Evolutionary conservation across 768 basidiomycete species (phyloP), one percentile per base, ranked within the genome.

Genomic region (Mycena vitilis): DNA sequence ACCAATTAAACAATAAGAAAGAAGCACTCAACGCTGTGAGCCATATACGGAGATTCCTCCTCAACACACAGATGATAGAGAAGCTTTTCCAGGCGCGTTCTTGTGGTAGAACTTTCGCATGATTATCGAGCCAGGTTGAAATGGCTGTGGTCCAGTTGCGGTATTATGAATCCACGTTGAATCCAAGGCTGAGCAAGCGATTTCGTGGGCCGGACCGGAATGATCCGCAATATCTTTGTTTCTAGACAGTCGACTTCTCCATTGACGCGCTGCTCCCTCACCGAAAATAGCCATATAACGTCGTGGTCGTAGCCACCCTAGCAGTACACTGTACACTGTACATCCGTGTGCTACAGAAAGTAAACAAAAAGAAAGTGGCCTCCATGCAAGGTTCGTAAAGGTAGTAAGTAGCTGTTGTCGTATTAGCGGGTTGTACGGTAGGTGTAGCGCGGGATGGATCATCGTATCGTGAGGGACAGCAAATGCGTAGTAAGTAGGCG

Each of bases 261-360:
- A 30, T 30, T 30, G 30, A 30, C 30, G 5, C 30, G 30, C 2
- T 30, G 3, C 30, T 30, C 30, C 30, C 2, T 40, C 22, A 22
- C 55, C 5, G 38, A 25, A 22, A n/a, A 36, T 4, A 23, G 23
- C 8, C 22, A 56, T 56, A 56, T 38, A 58, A 11, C 18, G 22
- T 8, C 16, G 60, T 38, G 23, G 40, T 20, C 23, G 56, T 45
- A 42, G 53, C 36, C 48, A 25, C 23, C 38, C 34, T 65, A 40
- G 44, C 59, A 44, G 64, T 66, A 64, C 63, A 64, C 55, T 18
- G 53, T 47, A 52, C 48, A 54, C 30, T 30, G 30, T 30, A 30
- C 62, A 55, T 63, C 38, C 53, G 38, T 40, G 54, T 22, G 36
- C 54, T 49, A 49, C 55, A 54, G 5, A 54, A 12, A 12, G 13